phyloP scores from a whole-genome alignment of 768 basidiomycete species.

The Candolleomyces eurysporus region DNA sequence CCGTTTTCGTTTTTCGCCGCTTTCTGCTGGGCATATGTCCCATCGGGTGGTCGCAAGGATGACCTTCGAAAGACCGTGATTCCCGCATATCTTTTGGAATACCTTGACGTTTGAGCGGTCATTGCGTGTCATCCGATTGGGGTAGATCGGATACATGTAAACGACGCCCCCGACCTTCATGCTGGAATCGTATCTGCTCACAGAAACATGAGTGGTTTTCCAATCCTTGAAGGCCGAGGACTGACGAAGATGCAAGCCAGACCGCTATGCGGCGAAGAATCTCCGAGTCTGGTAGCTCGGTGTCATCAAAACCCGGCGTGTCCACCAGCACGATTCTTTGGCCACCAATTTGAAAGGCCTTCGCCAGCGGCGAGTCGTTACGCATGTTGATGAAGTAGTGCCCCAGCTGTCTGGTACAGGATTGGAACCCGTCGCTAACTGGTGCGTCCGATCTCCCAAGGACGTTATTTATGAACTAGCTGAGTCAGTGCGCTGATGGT shows the following conservation, averaged over 20 bases:
- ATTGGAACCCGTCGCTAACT: background rate
- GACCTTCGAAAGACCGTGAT: background rate
- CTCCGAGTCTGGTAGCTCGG: background rate
- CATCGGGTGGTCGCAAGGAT: background rate
- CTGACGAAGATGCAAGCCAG: background rate
- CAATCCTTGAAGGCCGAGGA: background rate
- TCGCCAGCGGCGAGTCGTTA: background rate
- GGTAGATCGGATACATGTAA: background rate
- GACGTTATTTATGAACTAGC: background rate
- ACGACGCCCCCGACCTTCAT: background rate
- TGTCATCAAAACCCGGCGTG: slow-evolving; percentile 1
- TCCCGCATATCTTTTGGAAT: background rate
- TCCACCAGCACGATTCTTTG: background rate
- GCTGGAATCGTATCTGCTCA: background rate
- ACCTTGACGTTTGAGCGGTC: background rate
- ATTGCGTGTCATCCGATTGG: background rate
- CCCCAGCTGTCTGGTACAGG: background rate
- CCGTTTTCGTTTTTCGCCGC: background rate
- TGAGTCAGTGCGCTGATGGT: no score
- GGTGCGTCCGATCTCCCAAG: background rate
- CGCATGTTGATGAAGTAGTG: background rate
- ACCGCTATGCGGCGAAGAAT: background rate
- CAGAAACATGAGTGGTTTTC: background rate
- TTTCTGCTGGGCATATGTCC: background rate
- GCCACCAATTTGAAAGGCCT: no score